Base-by-base conservation (phyloP, 2,329 filamentous ascomycete species). In the Cladosporium sphaerospermum region DNA sequence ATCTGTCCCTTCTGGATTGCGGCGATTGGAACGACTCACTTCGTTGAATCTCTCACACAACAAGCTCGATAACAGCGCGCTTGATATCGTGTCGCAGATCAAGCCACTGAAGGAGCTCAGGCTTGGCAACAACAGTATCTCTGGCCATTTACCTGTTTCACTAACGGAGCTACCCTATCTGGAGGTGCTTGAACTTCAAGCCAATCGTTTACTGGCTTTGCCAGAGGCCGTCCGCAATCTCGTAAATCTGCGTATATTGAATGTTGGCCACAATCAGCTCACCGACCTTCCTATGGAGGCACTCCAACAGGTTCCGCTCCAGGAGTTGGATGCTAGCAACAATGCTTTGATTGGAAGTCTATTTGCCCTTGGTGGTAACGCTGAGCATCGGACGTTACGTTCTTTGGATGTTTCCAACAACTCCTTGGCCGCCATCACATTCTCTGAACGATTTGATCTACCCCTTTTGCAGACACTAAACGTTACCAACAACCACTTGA, bases 11-110 rank as follows among this genome's bases (percentile, higher is more conserved):
- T 67, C 85, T 58, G 92, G 93, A 0, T 67, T 97, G 54, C 78
- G 88, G 58, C 78, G 84, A 48, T 75, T 97, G 36, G 78, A 83
- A 45, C 75, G 85, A 56, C 77, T 99, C 52, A 91, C 88, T 1
- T 85, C 82, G 3, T 75, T 99, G 45, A 96, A 97, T 61, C 69
- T 99, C 63, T 56, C 65, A 9, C 85, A 88, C 52, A 97, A 97
- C 63, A 83, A 84, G 53, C 80, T 99, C 23, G 78, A 79, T 2
- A 89, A 88, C 64, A 78, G 82, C 47, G 81, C 81, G 44, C 74
- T 96, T 4, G 81, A 89, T 18, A 76, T 88, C 1, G 81, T 97
- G 32, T 78, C 83, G 11, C 84, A 93, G 62, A 84, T 96, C 52
- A 70, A 73, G 0, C 79, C 81, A 1, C 73, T 99, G 2, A 81